These are phyloP conservation scores for Corynespora cassiicola DNA, from an alignment of 2,329 filamentous ascomycete species.

Conservation along the genomic window DNA sequence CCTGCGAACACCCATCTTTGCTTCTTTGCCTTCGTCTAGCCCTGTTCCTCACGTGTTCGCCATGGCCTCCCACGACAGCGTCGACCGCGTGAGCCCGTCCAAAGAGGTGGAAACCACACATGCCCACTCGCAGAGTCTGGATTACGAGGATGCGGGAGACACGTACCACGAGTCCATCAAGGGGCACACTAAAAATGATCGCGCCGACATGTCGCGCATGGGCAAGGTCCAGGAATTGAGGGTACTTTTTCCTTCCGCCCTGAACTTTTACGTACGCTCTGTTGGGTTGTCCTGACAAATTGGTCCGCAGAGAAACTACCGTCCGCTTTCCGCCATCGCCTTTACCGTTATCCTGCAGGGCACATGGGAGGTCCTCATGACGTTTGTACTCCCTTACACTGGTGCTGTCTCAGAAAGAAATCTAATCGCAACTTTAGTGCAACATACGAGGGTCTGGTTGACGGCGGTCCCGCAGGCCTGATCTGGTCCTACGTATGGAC, in stretches of 20 bases:
- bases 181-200: slow-evolving; percentile 35
- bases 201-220: slow-evolving; percentile 40
- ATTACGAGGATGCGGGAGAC: slow-evolving; percentile 30
- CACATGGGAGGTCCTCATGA: slow-evolving; percentile 42
- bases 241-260: slow-evolving; percentile 5
- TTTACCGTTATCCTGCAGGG: slow-evolving; percentile 42
- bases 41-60: slow-evolving; percentile 17
- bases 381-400: slow-evolving; percentile 16
- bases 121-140: slow-evolving; percentile 13
- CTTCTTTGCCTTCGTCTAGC: slow-evolving; percentile 12
- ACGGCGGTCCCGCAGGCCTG: slow-evolving; percentile 39
- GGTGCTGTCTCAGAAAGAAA: background rate
- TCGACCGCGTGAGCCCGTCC: slow-evolving; percentile 9
- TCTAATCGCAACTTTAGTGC: slow-evolving; percentile 14
- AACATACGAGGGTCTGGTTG: slow-evolving; percentile 34
- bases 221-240: slow-evolving; percentile 41
- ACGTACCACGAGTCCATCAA: slow-evolving; percentile 33
- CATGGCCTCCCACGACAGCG: slow-evolving; percentile 24
- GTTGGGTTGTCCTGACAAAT: background rate
- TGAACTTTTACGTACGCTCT: background rate
- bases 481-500: slow-evolving; percentile 46
- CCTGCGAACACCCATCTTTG: background rate
- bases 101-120: too few species aligned
- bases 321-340: slow-evolving; percentile 37
- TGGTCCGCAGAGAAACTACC: slow-evolving; percentile 33